Percentiles rank a stretch among this genome's conserved stretches.
These are phyloP conservation scores for Grifola frondosa DNA, from an alignment of 1,284 basidiomycete species.

Conservation along the genomic window DNA sequence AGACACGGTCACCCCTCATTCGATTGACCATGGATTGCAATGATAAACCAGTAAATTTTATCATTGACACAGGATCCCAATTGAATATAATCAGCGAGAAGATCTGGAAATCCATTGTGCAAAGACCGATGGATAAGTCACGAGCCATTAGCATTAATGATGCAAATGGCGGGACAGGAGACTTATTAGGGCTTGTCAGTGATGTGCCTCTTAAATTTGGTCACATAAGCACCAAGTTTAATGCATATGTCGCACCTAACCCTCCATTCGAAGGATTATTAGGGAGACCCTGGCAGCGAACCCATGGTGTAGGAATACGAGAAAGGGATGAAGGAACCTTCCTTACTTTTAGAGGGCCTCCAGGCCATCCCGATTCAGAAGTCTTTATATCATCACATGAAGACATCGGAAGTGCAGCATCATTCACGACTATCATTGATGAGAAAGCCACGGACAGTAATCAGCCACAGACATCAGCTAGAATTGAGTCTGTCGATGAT, in stretches of 20 bases:
- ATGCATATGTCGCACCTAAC: conserved; percentile 1
- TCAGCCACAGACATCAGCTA: neutral
- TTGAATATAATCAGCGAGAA: conserved; percentile 4
- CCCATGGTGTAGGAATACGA: conserved; percentile 3
- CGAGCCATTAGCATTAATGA: neutral
- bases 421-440: neutral
- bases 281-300: neutral
- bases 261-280: conserved; percentile 4
- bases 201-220: conserved; percentile 3
- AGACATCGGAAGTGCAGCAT: neutral
- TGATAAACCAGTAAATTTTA: conserved; percentile 1
- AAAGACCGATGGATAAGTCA: neutral
- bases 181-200: neutral
- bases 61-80: conserved; percentile 5
- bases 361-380: neutral
- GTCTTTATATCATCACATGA: neutral
- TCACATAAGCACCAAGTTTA: conserved; percentile 2
- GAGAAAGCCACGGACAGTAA: neutral
- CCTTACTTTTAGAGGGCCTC: neutral
- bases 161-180: neutral
- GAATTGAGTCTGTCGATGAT: neutral
- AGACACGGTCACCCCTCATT: too few relatives aligned
- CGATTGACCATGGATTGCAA: conserved; percentile 3
- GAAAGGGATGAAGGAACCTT: conserved; percentile 6
- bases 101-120: conserved; percentile 1